Base-by-base conservation (phyloP, 257 asterid species). In the Solanum etuberosum region DNA sequence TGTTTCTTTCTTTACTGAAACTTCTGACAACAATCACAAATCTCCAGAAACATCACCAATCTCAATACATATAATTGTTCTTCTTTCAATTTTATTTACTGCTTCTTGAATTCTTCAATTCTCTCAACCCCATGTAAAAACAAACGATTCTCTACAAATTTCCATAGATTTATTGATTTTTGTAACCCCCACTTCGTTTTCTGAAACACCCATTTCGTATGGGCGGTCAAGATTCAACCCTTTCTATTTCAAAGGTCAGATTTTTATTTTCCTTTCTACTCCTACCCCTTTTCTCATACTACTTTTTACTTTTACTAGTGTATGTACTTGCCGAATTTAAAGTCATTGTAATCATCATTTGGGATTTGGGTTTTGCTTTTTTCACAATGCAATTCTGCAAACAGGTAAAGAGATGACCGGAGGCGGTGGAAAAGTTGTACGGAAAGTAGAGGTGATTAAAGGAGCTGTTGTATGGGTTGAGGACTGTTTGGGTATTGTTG, bases 321-420 rank as follows among this genome's bases (percentile, higher is more conserved):
- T 34, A 6, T 34, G 25, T 43, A 46, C 42, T 46, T 80, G 5
- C 21, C 77, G 73, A 42, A 54, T n/a, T 70, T 86, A 71, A 15
- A 34, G 81, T 31, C 35, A 54, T 27, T 72, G 9, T 51, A 67
- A 59, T 74, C 43, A 59, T 9, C 16, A 23, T n/a, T 25, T 80
- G 74, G 68, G 70, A 46, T 34, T 84, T 68, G 78, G 37, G 38
- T 68, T 59, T 84, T n/a, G 14, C 67, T 63, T 70, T 46, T 54
- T 72, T 65, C 57, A 87, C 92, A 90, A 92, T 94, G 94, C 93
- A 67, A 91, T 88, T 87, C 84, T 80, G 34, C 73, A 85, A 91
- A 65, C 84, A 72, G 61, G 46, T 27, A 43, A 42, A 86, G 84
- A 61, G 71, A 88, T 90, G 89, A 27, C 82, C 59, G 88, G 90